phyloP scores from a whole-genome alignment of 495 filamentous ascomycete genomes.

The Niebla homalea region DNA sequence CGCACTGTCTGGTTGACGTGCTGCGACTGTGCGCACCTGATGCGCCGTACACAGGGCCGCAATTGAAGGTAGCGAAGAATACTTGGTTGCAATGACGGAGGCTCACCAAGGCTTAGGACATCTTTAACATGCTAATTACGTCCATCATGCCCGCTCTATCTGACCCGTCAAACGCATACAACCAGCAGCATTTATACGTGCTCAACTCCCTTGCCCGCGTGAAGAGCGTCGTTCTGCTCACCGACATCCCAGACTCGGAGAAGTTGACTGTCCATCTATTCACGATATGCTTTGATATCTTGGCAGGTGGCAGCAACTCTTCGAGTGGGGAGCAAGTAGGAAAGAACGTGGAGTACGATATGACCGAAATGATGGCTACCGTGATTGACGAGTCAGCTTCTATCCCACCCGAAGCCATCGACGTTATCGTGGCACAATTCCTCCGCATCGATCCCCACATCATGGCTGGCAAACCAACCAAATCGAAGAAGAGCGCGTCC shows the following conservation, averaged over 20 bases:
- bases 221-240: conserved; percentile 86
- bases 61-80: conserved; percentile 63
- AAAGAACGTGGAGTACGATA: conserved; percentile 84
- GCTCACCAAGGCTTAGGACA: conserved; percentile 47
- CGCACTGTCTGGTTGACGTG: conserved; percentile 86
- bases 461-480: conserved; percentile 31
- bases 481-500: conserved; percentile 44
- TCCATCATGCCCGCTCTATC: conserved; percentile 73
- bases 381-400: conserved; percentile 75
- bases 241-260: conserved; percentile 74
- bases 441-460: conserved; percentile 62
- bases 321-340: conserved; percentile 64
- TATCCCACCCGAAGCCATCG: conserved; percentile 74
- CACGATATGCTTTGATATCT: conserved; percentile 77
- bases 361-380: conserved; percentile 71
- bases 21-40: conserved; percentile 87
- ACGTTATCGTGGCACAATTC: conserved; percentile 91
- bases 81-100: neutral
- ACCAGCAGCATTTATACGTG: conserved; percentile 81
- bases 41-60: conserved; percentile 80
- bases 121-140: conserved; percentile 78
- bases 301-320: conserved; percentile 62
- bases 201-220: conserved; percentile 78
- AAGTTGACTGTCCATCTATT: conserved; percentile 69
- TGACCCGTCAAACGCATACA: conserved; percentile 82